Conservation (phyloP, 2,329 filamentous ascomycete species). For the Remersonia thermophila region DNA sequence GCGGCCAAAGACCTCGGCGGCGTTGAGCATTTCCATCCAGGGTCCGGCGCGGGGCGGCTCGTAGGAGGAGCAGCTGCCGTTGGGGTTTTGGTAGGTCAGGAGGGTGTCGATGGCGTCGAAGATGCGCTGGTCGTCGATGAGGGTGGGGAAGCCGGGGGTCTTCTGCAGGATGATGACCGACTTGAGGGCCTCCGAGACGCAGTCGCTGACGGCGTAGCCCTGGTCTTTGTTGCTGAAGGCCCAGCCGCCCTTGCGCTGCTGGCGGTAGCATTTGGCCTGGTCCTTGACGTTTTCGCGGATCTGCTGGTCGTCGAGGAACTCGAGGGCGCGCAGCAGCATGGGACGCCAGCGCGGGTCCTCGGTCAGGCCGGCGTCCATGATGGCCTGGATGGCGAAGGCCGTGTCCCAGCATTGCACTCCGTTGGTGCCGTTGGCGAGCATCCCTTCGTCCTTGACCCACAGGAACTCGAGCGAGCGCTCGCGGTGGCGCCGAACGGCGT, state of each 20-base stretch:
- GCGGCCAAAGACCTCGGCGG: conserved; percentile 86
- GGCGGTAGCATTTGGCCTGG: conserved; percentile 72
- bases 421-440: conserved; percentile 93
- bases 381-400: conserved; percentile 73
- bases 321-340: conserved; percentile 71
- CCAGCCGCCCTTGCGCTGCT: conserved; percentile 87
- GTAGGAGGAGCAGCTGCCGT: conserved; percentile 82
- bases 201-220: conserved; percentile 92
- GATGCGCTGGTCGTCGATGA: conserved; percentile 65
- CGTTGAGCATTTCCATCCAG: conserved; percentile 75
- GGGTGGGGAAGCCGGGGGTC: conserved; percentile 57
- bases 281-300: conserved; percentile 73
- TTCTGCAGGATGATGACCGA: conserved; percentile 71
- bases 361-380: conserved; percentile 68
- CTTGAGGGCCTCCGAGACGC: conserved; percentile 83
- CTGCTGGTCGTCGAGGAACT: conserved; percentile 83
- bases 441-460: conserved; percentile 85
- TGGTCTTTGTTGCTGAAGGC: conserved; percentile 87
- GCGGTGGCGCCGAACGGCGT: conserved; percentile 61
- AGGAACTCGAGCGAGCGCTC: conserved; percentile 76
- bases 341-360: conserved; percentile 63
- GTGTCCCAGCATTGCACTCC: conserved; percentile 99
- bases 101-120: conserved; percentile 85
- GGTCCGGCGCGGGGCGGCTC: conserved; percentile 70
- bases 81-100: conserved; percentile 78